These are phyloP conservation scores for Beta vulgaris DNA, from an alignment of 148 eudicot genomes.

Conservation along the genomic window DNA sequence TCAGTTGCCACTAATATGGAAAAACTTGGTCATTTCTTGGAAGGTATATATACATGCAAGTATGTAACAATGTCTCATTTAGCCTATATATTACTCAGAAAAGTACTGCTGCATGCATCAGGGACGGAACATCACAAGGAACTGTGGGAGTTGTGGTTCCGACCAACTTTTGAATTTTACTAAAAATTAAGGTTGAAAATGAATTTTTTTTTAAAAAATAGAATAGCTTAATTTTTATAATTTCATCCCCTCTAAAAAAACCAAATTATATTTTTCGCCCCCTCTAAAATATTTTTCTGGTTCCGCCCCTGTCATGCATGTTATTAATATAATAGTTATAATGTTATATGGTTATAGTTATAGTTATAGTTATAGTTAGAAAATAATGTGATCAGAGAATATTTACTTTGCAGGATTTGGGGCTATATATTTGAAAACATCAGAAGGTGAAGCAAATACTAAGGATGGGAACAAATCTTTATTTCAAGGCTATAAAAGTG, in stretches of 20 bases:
- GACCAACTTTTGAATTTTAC: too few species aligned
- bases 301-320: too few species aligned
- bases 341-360: neutral
- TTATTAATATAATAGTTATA: too few species aligned
- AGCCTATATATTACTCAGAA: neutral
- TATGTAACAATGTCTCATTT: neutral
- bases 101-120: neutral
- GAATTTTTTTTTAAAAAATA: too few species aligned
- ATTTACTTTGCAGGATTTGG: conserved; percentile 41
- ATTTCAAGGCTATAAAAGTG: conserved; percentile 33
- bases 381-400: neutral
- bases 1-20: conserved; percentile 43
- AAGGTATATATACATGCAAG: conserved; percentile 34
- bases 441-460: conserved; percentile 1
- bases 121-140: too few species aligned
- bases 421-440: conserved; percentile 26
- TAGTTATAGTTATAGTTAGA: too few species aligned
- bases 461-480: conserved; percentile 19
- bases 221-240: too few species aligned
- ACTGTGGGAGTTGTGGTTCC: too few species aligned
- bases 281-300: too few species aligned
- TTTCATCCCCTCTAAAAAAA: too few species aligned
- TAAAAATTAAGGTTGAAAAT: too few species aligned
- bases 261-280: too few species aligned
- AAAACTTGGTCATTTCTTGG: conserved; percentile 45